Percentiles rank a stretch among this genome's conserved stretches.
phyloP scores from a whole-genome alignment of 2,329 filamentous ascomycete species.

The Westerdykella aurantiaca region DNA sequence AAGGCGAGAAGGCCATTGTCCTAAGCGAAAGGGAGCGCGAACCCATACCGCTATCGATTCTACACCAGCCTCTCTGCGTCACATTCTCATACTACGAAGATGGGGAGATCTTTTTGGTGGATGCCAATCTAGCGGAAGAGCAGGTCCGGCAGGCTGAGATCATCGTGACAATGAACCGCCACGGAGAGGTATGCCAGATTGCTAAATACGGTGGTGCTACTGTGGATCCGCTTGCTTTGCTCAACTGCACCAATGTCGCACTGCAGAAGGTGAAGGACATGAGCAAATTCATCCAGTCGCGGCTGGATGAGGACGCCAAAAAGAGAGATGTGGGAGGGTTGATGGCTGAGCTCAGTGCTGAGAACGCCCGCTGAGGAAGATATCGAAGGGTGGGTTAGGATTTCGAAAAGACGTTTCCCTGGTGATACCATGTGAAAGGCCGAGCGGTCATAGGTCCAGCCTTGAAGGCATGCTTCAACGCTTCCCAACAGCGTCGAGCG shows the following conservation, averaged over 20 bases:
- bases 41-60: constrained; percentile 80
- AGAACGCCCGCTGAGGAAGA: constrained; percentile 67
- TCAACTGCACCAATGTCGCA: constrained; percentile 71
- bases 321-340: constrained; percentile 72
- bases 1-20: constrained; percentile 76
- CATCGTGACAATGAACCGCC: constrained; percentile 79
- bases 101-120: constrained; percentile 65
- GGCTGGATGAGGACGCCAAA: constrained; percentile 71
- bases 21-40: constrained; percentile 82
- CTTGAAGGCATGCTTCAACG: too few relatives aligned
- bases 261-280: constrained; percentile 76
- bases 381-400: background rate
- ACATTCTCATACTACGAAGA: constrained; percentile 81
- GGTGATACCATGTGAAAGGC: too few relatives aligned
- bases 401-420: too few relatives aligned
- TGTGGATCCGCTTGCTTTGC: constrained; percentile 70
- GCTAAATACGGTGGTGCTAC: constrained; percentile 82
- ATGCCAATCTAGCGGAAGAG: constrained; percentile 69
- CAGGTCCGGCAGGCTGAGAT: constrained; percentile 67
- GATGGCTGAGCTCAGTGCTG: constrained; percentile 71
- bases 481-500: too few relatives aligned
- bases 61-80: constrained; percentile 87
- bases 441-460: too few relatives aligned
- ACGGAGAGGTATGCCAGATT: constrained; percentile 86
- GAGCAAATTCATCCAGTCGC: constrained; percentile 65